Percentiles rank a stretch among this genome's conserved stretches.
These are phyloP conservation scores for Fusarium austroafricanum DNA, from an alignment of 2,329 filamentous ascomycete genomes.

Conservation along the genomic window DNA sequence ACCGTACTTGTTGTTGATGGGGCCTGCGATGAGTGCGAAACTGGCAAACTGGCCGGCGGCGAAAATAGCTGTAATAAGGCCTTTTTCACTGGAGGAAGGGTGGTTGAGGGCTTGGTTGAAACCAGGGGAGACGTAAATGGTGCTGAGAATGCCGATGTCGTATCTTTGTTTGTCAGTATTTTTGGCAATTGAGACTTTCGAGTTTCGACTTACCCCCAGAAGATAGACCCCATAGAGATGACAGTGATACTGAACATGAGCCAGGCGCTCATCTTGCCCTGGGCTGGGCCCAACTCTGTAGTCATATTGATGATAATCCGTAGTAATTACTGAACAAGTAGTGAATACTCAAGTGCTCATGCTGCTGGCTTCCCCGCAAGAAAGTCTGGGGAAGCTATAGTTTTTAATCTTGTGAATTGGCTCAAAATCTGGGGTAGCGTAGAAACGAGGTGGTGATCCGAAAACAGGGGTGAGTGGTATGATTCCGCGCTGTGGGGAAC, in stretches of 20 bases:
- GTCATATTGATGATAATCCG: neutral
- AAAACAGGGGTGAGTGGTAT: constrained; percentile 2
- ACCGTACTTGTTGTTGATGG: constrained; percentile 12
- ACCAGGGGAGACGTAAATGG: constrained; percentile 18
- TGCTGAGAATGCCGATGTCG: constrained; percentile 22
- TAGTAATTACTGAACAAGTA: neutral
- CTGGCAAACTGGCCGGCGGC: constrained; percentile 11
- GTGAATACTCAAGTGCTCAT: neutral
- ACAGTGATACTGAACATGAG: constrained; percentile 19
- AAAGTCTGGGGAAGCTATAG: constrained; percentile 17
- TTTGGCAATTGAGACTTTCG: rapidly evolving
- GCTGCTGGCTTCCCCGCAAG: neutral
- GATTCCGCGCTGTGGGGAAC: constrained; percentile 11
- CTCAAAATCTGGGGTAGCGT: constrained; percentile 15
- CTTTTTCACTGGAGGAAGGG: constrained; percentile 12
- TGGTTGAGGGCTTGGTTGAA: constrained; percentile 16
- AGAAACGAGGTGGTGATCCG: neutral
- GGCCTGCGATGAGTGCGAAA: constrained; percentile 14
- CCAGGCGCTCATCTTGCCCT: constrained; percentile 24
- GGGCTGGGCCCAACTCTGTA: constrained; percentile 4
- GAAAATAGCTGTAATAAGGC: constrained; percentile 22
- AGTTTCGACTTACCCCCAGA: constrained; percentile 8
- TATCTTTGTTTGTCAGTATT: neutral
- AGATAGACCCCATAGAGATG: constrained; percentile 23
- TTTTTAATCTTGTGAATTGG: constrained; percentile 15